A percentile compares a stretch with the other conserved stretches of the same genome.
These are phyloP conservation scores for Clitoria ternatea DNA, from an alignment of 306 rosid genomes.

Conservation along the genomic window DNA sequence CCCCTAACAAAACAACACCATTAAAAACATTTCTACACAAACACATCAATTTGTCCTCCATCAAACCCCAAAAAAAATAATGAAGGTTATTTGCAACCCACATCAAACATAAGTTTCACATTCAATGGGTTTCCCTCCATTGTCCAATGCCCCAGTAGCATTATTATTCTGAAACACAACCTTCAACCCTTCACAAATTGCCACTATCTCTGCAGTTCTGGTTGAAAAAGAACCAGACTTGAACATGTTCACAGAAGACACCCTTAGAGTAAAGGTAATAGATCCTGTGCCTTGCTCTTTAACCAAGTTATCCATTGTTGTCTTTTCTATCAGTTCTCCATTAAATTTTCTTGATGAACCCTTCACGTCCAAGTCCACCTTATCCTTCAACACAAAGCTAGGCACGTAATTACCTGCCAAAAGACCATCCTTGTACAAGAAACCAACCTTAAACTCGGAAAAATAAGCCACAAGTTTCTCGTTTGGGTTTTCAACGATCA, in stretches of 20 bases:
- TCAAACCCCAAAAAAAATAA: neutral
- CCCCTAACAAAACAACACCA: neutral
- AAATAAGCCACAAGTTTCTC: neutral
- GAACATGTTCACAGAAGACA: neutral
- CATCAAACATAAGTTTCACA: neutral
- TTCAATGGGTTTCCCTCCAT: neutral
- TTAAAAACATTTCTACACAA: neutral
- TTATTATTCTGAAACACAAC: neutral
- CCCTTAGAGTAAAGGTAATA: neutral
- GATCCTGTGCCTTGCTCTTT: neutral
- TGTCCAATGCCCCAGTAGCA: neutral
- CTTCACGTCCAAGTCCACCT: neutral
- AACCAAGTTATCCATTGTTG: neutral
- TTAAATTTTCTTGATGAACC: neutral
- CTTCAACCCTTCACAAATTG: neutral
- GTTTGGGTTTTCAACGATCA: conserved; percentile 34
- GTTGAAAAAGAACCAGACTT: neutral
- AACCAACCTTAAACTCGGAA: neutral
- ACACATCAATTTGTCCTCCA: neutral
- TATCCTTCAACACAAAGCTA: neutral
- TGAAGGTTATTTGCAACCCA: neutral
- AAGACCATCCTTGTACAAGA: neutral
- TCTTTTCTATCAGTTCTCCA: neutral
- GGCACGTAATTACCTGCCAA: neutral
- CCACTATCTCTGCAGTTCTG: neutral